Percentiles rank a stretch among this genome's conserved stretches.
These are phyloP conservation scores for Neofusicoccum umdonicola DNA, from an alignment of 2,329 filamentous ascomycete species.

Conservation along the genomic window DNA sequence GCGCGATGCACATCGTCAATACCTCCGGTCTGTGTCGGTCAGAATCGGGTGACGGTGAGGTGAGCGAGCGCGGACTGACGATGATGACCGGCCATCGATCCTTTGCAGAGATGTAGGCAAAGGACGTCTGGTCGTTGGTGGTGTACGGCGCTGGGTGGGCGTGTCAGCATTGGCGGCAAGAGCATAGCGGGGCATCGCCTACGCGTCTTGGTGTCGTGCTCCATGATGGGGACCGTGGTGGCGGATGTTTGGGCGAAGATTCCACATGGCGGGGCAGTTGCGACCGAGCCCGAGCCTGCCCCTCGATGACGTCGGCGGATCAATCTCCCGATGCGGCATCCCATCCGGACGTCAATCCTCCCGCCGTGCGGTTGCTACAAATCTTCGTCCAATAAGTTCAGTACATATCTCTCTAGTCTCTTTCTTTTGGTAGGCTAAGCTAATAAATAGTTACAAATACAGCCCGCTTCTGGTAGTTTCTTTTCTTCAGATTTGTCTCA, in stretches of 20 bases:
- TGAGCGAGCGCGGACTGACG: slow-evolving; percentile 50
- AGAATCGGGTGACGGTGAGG: neutral
- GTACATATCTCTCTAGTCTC: no score
- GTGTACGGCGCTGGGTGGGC: slow-evolving; percentile 64
- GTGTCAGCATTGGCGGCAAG: slow-evolving; percentile 17
- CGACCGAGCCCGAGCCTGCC: neutral
- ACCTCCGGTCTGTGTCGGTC: slow-evolving; percentile 66
- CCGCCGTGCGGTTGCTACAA: neutral
- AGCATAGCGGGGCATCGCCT: slow-evolving; percentile 33
- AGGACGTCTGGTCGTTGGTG: slow-evolving; percentile 80
- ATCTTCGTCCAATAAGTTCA: no score
- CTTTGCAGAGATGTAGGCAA: slow-evolving; percentile 79
- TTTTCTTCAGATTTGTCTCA: no score
- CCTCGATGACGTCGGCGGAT: slow-evolving; percentile 16
- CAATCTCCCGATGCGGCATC: neutral
- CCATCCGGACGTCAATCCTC: neutral
- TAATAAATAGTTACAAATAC: no score
- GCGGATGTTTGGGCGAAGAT: neutral
- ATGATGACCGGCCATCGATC: slow-evolving; percentile 93
- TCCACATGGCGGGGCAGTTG: slow-evolving; percentile 1
- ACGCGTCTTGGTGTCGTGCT: slow-evolving; percentile 73
- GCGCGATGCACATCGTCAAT: slow-evolving; percentile 93
- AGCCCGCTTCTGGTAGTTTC: no score
- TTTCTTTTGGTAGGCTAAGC: no score
- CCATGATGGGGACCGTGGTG: slow-evolving; percentile 51